A percentile compares a stretch with the other conserved stretches of the same genome.
Evolutionary conservation across 768 basidiomycete species (phyloP).

Genomic region (Lentinula edodes): DNA sequence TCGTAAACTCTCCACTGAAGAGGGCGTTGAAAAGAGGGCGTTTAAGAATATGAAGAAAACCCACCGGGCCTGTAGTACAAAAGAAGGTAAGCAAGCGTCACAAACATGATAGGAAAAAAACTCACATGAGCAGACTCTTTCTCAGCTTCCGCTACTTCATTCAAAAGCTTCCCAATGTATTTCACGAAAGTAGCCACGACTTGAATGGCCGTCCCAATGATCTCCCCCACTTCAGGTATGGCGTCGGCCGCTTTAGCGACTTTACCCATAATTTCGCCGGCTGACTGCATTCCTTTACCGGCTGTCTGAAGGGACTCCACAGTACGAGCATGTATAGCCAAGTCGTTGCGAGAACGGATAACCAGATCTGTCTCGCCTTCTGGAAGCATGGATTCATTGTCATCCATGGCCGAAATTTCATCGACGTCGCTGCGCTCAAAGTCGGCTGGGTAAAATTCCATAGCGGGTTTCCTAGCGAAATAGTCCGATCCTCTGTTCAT

Average conservation of each 20-base stretch:
- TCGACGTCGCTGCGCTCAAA: not conserved
- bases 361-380: not conserved
- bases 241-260: not conserved
- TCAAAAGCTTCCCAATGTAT: not conserved
- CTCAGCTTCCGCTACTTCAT: not conserved
- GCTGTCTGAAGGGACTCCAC: not conserved
- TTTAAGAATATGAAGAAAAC: not conserved
- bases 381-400: no score
- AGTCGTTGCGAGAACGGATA: not conserved
- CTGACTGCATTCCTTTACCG: not conserved
- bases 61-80: not conserved
- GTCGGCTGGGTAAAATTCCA: not conserved
- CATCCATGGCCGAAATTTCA: not conserved
- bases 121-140: not conserved
- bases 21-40: not conserved
- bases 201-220: not conserved
- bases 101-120: not conserved
- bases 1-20: not conserved
- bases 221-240: slow-evolving; percentile 1
- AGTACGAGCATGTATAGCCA: not conserved
- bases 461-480: not conserved
- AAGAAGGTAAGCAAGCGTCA: not conserved
- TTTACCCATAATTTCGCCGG: not conserved
- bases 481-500: not conserved
- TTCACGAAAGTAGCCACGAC: not conserved